Conservation (phyloP, 1,139 yeast species). For the Geotrichum histeridarum region DNA sequence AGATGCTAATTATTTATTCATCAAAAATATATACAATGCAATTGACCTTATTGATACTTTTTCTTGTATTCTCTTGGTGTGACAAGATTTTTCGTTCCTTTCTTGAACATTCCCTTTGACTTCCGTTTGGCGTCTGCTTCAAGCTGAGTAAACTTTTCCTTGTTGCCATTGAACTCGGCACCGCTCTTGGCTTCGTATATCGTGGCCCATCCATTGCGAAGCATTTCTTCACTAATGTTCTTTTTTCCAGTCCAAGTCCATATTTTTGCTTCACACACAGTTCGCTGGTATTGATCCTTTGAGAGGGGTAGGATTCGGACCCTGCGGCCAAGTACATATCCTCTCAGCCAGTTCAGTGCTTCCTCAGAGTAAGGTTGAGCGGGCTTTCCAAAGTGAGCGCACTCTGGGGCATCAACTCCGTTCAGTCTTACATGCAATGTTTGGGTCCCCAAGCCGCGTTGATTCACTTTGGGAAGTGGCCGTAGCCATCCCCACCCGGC, state of each 20-base stretch:
- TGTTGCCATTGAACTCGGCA: slow-evolving; percentile 82
- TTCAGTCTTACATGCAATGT: slow-evolving; percentile 64
- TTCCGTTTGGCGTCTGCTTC: slow-evolving; percentile 57
- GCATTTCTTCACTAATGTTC: slow-evolving; percentile 85
- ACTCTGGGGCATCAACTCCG: slow-evolving; percentile 98
- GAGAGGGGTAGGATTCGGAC: slow-evolving; percentile 73
- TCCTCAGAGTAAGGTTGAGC: slow-evolving; percentile 87
- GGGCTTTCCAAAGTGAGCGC: slow-evolving; percentile 91
- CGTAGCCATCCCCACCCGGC: slow-evolving; percentile 96
- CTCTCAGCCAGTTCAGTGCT: slow-evolving; percentile 70
- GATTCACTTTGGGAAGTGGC: slow-evolving; percentile 43
- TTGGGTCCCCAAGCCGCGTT: slow-evolving; percentile 35
- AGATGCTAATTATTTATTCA: slow-evolving; percentile 49
- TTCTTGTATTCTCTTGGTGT: slow-evolving; percentile 83
- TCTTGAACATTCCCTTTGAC: slow-evolving; percentile 64
- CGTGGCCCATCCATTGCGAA: slow-evolving; percentile 73
- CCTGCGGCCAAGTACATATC: slow-evolving; percentile 56
- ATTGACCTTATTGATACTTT: slow-evolving; percentile 11
- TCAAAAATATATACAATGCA: too few species aligned
- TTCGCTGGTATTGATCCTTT: slow-evolving; percentile 82
- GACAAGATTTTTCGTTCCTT: slow-evolving; percentile 46
- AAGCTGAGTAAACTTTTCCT: slow-evolving; percentile 50
- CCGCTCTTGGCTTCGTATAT: slow-evolving; percentile 79
- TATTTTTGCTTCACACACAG: slow-evolving; percentile 75
- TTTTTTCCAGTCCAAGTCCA: slow-evolving; percentile 69